Evolutionary conservation across 164 flowering plant genomes (phyloP), one percentile per base, ranked within the genome.

Genomic region (Annona squamosa): DNA sequence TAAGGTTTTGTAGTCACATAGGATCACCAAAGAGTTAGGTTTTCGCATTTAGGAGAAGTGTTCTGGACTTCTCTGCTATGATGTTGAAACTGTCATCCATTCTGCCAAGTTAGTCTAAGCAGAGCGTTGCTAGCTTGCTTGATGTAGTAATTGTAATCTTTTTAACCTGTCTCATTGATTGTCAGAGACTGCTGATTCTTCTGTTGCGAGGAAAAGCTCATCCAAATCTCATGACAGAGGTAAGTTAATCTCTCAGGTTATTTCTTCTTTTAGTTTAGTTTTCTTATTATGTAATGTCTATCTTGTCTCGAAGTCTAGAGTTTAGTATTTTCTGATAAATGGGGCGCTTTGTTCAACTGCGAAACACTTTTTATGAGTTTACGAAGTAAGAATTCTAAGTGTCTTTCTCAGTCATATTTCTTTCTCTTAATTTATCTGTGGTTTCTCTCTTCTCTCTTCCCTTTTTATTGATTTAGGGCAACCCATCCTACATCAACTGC

Each of bases 211-310:
- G 82, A 88, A 86, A 79, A 74, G 42, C 65, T 79, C 88, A 19
- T 83, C 82, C 18, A 89, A 88, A 44, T 86, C 94, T 26, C 6
- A 57, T 72, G 91, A 91, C 62, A 86, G 94, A 86, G 98, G 98
- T 91, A 72, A n/a, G 37, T 26, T 26, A 1, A 26, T 26, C 37
- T 26, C 37, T 26, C 37, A 26, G 1, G 37, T 26, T 26, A 26
- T 26, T 26, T 26, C 37, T 26, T 26, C 37, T 26, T 26, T 26
- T 26, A 26, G 37, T 26, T 26, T 26, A 26, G 37, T 26, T 26
- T 26, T 26, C 37, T 26, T 26, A 26, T 26, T 26, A 26, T 26
- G 37, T 26, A 26, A 26, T 26, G 37, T 26, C 37, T 26, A 0
- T 26, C 37, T 26, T 26, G 37, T 26, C 37, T 0, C 1, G 0